Evolutionary conservation across 441 rosid genomes (phyloP).

Genomic region (Pelargonium australe): DNA sequence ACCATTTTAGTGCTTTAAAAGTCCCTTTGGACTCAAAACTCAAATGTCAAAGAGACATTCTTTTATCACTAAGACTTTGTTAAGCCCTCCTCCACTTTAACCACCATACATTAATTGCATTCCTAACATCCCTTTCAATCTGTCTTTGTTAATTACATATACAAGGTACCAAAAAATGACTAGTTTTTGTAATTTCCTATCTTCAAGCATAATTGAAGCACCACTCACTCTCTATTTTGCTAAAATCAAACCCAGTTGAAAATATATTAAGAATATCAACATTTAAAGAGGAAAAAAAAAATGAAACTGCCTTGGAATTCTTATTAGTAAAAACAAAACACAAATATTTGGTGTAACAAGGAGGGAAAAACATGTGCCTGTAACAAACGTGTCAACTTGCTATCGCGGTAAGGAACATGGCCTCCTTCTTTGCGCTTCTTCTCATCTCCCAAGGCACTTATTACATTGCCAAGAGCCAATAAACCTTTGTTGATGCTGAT

Average conservation of each 20-base stretch:
- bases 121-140: not conserved
- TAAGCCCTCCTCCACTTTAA: too few species aligned
- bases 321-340: not conserved
- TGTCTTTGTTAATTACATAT: not conserved
- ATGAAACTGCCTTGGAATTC: not conserved
- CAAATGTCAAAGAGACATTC: too few species aligned
- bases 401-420: slow-evolving; percentile 92
- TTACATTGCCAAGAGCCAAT: slow-evolving; percentile 89
- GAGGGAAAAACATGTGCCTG: slow-evolving; percentile 41
- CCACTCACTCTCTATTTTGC: not conserved
- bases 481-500: slow-evolving; percentile 92
- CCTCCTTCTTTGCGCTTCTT: slow-evolving; percentile 95
- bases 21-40: too few species aligned
- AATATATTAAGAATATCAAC: not conserved
- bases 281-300: not conserved
- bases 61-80: too few species aligned
- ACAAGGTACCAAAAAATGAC: not conserved
- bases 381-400: slow-evolving; percentile 94
- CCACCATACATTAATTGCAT: not conserved
- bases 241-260: not conserved
- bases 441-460: slow-evolving; percentile 95
- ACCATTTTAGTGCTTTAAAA: too few species aligned
- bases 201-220: not conserved
- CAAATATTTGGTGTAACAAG: not conserved
- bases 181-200: not conserved